Conservation (phyloP, 2,329 filamentous ascomycete genomes). For the Nemania diffusa region DNA sequence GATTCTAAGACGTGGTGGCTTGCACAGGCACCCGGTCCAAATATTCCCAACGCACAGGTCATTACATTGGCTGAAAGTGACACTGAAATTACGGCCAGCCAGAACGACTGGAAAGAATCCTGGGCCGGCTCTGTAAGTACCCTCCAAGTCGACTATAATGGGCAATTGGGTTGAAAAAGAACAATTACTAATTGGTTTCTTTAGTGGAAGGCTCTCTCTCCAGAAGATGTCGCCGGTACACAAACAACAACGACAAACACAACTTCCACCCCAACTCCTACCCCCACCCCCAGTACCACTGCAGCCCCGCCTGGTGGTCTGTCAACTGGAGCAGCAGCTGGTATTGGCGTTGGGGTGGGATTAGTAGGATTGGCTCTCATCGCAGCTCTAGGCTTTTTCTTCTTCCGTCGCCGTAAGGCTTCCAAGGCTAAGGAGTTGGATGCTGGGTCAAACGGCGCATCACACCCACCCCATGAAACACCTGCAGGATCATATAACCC, state of each 20-base stretch:
- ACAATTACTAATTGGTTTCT: not conserved
- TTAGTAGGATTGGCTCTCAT: constrained; percentile 42
- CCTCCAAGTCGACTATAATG: not conserved
- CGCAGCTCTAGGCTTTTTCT: constrained; percentile 42
- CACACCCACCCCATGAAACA: constrained; percentile 26
- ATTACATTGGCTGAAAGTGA: constrained; percentile 37
- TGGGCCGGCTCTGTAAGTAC: constrained; percentile 44
- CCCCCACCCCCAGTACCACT: not conserved
- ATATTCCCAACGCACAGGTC: constrained; percentile 41
- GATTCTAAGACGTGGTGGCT: constrained; percentile 51
- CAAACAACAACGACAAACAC: constrained; percentile 24
- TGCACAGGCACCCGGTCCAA: constrained; percentile 55
- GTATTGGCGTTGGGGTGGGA: constrained; percentile 49
- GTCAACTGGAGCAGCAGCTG: constrained; percentile 50
- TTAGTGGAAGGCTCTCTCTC: constrained; percentile 44
- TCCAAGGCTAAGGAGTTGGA: constrained; percentile 11
- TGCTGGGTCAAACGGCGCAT: constrained; percentile 9
- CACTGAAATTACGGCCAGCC: constrained; percentile 40
- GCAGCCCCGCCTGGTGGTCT: constrained; percentile 34
- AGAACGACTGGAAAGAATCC: constrained; percentile 49
- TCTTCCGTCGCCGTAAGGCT: constrained; percentile 44
- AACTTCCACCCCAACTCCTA: constrained; percentile 8
- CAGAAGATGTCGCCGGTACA: constrained; percentile 37
- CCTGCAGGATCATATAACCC: constrained; percentile 16
- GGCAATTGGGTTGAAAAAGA: too few species aligned